phyloP scores from a whole-genome alignment of 768 basidiomycete genomes.

The Chalciporus pseudorubinellus region DNA sequence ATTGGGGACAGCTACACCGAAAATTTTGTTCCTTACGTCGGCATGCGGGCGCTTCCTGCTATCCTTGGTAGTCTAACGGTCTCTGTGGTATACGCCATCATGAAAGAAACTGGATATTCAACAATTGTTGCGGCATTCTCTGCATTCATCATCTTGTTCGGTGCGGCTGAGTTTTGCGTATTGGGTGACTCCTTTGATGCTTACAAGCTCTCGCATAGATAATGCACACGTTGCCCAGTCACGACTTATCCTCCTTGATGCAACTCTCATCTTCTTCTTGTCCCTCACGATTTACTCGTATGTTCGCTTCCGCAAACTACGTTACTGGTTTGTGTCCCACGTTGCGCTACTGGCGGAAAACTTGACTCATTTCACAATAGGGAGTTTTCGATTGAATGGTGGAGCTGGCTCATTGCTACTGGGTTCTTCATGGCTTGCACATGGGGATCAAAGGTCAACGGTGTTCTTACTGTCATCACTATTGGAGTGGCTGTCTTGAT shows the following conservation, averaged over 20 bases:
- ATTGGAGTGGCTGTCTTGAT: slow-evolving; percentile 90
- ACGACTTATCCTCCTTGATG: slow-evolving; percentile 95
- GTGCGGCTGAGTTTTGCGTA: slow-evolving; percentile 44
- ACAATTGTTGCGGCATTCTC: slow-evolving; percentile 89
- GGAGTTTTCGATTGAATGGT: slow-evolving; percentile 89
- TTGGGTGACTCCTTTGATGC: not conserved
- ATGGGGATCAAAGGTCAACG: slow-evolving; percentile 98
- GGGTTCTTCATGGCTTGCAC: slow-evolving; percentile 95
- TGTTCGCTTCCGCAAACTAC: slow-evolving; percentile 90
- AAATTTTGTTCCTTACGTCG: slow-evolving; percentile 88
- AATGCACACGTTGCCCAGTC: slow-evolving; percentile 95
- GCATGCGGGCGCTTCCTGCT: slow-evolving; percentile 90
- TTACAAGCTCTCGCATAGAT: slow-evolving; percentile 49
- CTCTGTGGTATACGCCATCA: slow-evolving; percentile 90
- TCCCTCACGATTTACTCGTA: slow-evolving; percentile 90
- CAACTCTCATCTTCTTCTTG: slow-evolving; percentile 94
- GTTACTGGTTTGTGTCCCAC: slow-evolving; percentile 63
- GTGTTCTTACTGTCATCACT: slow-evolving; percentile 83
- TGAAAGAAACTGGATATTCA: slow-evolving; percentile 97
- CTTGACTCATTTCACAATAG: slow-evolving; percentile 37
- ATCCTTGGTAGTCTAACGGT: slow-evolving; percentile 88
- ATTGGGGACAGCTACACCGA: slow-evolving; percentile 92
- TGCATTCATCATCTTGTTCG: slow-evolving; percentile 81
- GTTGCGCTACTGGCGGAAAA: not conserved
- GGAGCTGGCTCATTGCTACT: slow-evolving; percentile 88